Evolutionary conservation across 2,329 filamentous ascomycete species (phyloP), one percentile per base, ranked within the genome.

Genomic region (Aspergillus neotritici): DNA sequence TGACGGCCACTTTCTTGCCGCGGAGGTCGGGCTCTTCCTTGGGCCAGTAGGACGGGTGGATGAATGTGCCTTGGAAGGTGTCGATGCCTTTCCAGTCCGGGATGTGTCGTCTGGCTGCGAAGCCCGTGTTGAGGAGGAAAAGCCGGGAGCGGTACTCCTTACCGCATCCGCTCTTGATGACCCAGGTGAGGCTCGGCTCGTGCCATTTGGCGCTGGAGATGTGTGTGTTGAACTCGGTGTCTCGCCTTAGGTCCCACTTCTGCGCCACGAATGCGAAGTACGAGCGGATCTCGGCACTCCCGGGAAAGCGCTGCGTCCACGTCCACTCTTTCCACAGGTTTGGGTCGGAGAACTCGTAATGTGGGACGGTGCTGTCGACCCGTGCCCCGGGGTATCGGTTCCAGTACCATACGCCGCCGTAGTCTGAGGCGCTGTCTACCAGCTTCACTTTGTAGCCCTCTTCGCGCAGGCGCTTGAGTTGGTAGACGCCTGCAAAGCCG

Each of bases 31-130:
- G 61, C 2, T 46, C 30, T 13, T 71, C 66, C 4, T 73, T 58
- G 1, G 76, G 70, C 77, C 77, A 83, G 31, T 70, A 66, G 1
- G 79, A 73, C 0, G 75, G 75, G 54, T 83, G 79, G 34, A 80
- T 67, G 4, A 80, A 58, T 6, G 62, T 55, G 7, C 78, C 79
- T 40, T 69, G 60, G 61, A 79, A 83, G 3, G 47, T 46, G 7
- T 64, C 54, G 13, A 57, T 21, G 1, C 71, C 72, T 0, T 57
- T 48, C 55, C 58, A 68, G 8, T 62, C 55, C 0, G 73, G 71
- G 30, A 70, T 61, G 40, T 74, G 64, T 1, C 62, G 59, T 51
- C 72, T 73, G 10, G 68, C 63, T 0, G 70, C 63, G 37, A 73
- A 72, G 0, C 77, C 76, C 2, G 69, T 70, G 8, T 67, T 68